Conservation (phyloP, 2,329 filamentous ascomycete species). For the Aureobasidium namibiae region DNA sequence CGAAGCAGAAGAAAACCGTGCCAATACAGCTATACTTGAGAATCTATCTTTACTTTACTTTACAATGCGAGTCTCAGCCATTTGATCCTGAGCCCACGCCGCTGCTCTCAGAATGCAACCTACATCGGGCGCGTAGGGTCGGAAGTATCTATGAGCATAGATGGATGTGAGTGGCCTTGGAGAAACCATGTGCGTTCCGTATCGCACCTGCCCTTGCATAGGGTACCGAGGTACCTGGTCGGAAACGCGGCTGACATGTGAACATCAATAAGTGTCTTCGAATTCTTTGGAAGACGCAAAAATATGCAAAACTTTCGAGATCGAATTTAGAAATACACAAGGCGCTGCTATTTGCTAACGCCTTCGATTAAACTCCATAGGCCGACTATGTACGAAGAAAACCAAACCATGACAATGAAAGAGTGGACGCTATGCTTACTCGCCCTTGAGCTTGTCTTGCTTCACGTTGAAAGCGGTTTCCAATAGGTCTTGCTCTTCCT, state of each 20-base stretch:
- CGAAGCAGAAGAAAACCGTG: background rate
- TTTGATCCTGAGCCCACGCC: background rate
- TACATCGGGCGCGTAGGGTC: too few species aligned
- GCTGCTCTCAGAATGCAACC: background rate
- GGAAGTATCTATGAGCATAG: background rate
- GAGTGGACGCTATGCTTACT: slow-evolving; percentile 33
- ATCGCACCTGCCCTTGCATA: background rate
- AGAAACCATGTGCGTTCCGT: background rate
- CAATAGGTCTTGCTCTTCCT: slow-evolving; percentile 84
- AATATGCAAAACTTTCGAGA: background rate
- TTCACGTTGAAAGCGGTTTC: slow-evolving; percentile 54
- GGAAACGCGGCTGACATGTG: background rate
- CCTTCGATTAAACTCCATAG: background rate
- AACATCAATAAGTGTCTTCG: background rate
- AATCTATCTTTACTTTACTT: background rate
- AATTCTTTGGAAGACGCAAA: background rate
- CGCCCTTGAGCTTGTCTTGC: slow-evolving; percentile 60
- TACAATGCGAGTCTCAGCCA: background rate
- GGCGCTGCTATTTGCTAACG: slow-evolving; percentile 9
- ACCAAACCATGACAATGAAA: background rate
- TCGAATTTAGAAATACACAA: slow-evolving; percentile 9
- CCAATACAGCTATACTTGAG: background rate
- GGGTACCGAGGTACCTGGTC: slow-evolving; percentile 3
- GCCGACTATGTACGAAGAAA: slow-evolving; percentile 9
- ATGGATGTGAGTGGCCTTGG: background rate